Evolutionary conservation across 169 alveolate species (phyloP).

Genomic region (Eimeria acervulina): DNA sequence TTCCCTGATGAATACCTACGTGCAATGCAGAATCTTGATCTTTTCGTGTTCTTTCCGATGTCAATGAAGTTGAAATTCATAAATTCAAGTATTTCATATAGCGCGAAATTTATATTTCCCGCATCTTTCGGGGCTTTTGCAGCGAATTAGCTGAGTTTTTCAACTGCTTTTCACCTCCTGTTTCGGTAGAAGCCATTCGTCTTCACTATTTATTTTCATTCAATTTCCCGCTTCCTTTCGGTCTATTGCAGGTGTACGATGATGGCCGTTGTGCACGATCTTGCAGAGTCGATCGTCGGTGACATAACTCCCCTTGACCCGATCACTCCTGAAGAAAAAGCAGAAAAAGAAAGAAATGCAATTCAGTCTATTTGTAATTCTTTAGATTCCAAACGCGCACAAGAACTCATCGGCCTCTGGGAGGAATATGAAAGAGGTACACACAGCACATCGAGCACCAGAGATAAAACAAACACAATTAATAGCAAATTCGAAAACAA

Average conservation of each 20-base stretch:
- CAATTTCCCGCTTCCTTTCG: no score
- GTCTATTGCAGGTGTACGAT: conserved; percentile 27
- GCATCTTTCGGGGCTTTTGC: background rate
- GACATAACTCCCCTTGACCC: conserved; percentile 76
- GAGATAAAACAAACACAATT: background rate
- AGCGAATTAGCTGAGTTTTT: no score
- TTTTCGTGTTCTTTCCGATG: no score
- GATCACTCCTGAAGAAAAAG: conserved; percentile 50
- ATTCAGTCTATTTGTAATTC: background rate
- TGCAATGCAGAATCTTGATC: no score
- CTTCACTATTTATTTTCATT: background rate
- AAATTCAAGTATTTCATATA: no score
- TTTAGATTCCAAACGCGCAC: background rate
- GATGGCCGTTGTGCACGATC: conserved; percentile 81
- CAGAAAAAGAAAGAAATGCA: conserved; percentile 33
- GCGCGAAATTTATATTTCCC: no score
- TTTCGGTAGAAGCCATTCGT: background rate
- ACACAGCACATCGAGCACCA: background rate
- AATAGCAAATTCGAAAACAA: background rate
- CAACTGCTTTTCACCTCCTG: no score
- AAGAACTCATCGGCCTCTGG: background rate
- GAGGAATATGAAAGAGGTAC: conserved; percentile 9
- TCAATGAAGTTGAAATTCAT: no score
- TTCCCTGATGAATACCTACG: background rate
- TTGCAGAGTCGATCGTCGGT: conserved; percentile 81